Percentiles rank a stretch among this genome's conserved stretches.
These are phyloP conservation scores for Cephalotrichum gorgonifer DNA, from an alignment of 2,329 filamentous ascomycete species.

Conservation along the genomic window DNA sequence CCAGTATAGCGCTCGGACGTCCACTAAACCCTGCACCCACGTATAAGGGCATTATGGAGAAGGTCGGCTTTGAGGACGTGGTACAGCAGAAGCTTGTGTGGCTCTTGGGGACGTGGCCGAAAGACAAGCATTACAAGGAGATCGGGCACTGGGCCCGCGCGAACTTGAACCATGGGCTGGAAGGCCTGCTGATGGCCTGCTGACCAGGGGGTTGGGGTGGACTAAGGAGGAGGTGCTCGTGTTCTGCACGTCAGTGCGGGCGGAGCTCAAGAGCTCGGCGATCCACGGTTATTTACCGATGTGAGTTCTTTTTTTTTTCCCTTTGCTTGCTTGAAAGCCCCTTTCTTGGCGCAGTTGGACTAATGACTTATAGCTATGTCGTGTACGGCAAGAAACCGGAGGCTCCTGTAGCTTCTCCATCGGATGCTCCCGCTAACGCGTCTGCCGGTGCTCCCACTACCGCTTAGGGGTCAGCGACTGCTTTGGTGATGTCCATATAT, in stretches of 20 bases:
- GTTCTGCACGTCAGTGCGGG: slow-evolving; percentile 16
- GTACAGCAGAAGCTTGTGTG: not conserved
- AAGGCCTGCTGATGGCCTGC: slow-evolving; percentile 19
- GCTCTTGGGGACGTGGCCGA: slow-evolving; percentile 9
- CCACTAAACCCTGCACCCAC: slow-evolving; percentile 22
- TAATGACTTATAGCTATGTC: not conserved
- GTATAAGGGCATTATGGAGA: slow-evolving; percentile 19
- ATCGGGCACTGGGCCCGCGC: slow-evolving; percentile 22
- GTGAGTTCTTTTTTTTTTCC: slow-evolving; percentile 12
- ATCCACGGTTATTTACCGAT: slow-evolving; percentile 21
- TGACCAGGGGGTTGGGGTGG: slow-evolving; percentile 20
- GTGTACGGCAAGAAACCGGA: slow-evolving; percentile 1
- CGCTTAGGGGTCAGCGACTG: too few relatives aligned
- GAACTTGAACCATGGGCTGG: slow-evolving; percentile 12
- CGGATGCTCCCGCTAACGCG: not conserved
- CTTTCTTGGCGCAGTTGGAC: not conserved
- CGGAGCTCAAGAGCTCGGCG: slow-evolving; percentile 15
- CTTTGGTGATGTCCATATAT: too few relatives aligned
- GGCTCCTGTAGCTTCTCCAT: not conserved
- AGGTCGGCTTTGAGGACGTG: not conserved
- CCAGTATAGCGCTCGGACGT: slow-evolving; percentile 24
- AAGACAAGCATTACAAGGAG: slow-evolving; percentile 28
- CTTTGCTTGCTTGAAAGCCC: not conserved
- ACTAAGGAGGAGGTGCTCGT: slow-evolving; percentile 15
- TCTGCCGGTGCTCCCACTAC: too few relatives aligned